Evolutionary conservation across 2,329 filamentous ascomycete species (phyloP), one percentile per base, ranked within the genome.

Genomic region (Arthrobotrys sphaeroides): DNA sequence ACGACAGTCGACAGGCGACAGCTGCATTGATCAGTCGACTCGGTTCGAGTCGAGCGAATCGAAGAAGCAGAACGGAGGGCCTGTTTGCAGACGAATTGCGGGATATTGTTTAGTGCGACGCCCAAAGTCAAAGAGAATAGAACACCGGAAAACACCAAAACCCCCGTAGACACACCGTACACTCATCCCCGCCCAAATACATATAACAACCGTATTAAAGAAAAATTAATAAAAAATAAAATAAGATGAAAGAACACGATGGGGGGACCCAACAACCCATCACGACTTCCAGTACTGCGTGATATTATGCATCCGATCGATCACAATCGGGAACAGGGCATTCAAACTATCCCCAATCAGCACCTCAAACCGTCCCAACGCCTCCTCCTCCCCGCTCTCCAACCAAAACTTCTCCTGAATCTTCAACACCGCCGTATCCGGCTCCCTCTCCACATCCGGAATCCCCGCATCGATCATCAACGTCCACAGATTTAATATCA

Each of bases 381-480:
- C 94, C 80, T 98, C 94, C 81, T 97, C 94, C 82, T 99, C 95
- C 53, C 87, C 91, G 81, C 96, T 88, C 81, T 97, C 94, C 57
- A 99, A 83, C 83, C 96, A 93, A 82, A 99, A 97, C 38, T 95
- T 86, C 84, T 99, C 95, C 81, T 95, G 90, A 3, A 99, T 94
- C 84, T 98, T 99, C 79, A 94, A 85, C 13, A 98, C 94, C 9
- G 93, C 94, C 84, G 96, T 96, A 83, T 97, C 94, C 9, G 93
- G 91, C 83, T 97, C 93, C 20, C 96, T 87, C 72, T 91, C 90
- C 80, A 99, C 96, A 80, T 98, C 96, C 0, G 94, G 95, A 73
- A 99, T 97, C 81, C 97, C 97, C 40, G 95, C 94, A 82, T 98
- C 93, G 13, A 96, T 91, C 95, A 99, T 99, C 70, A 99, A 86